These are phyloP conservation scores for Plectosphaerella cucumerina DNA, from an alignment of 2,329 filamentous ascomycete genomes.

Conservation along the genomic window DNA sequence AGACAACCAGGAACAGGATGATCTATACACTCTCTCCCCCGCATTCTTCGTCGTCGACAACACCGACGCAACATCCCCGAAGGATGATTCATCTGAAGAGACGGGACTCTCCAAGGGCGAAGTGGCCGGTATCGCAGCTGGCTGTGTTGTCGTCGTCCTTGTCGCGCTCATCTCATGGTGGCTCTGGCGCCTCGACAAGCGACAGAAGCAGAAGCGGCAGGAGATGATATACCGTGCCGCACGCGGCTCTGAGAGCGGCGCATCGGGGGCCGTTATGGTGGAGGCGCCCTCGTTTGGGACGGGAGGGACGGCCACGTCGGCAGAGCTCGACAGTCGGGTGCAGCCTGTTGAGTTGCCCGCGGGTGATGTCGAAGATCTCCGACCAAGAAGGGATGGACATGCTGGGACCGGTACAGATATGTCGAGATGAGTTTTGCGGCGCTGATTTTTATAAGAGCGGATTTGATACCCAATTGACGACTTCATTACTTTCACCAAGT, in stretches of 20 bases:
- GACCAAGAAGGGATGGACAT: no score
- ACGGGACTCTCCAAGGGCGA: not conserved
- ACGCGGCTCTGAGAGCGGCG: not conserved
- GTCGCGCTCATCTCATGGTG: not conserved
- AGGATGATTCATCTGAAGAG: not conserved
- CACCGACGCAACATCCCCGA: not conserved
- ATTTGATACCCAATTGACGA: no score
- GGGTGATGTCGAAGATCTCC: not conserved
- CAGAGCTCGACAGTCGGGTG: not conserved
- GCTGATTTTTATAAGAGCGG: no score
- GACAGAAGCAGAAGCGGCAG: not conserved
- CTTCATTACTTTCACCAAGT: no score
- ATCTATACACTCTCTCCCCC: not conserved
- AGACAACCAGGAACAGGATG: not conserved
- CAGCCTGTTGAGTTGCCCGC: not conserved
- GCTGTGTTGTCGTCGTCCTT: not conserved
- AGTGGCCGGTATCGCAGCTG: not conserved
- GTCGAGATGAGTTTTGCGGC: no score
- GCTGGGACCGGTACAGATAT: no score
- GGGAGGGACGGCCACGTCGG: not conserved
- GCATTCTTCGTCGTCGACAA: not conserved
- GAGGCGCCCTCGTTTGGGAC: not conserved
- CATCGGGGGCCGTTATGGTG: not conserved
- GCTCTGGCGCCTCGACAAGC: not conserved
- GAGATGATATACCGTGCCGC: not conserved